Evolutionary conservation across 2,329 filamentous ascomycete genomes (phyloP), one percentile per base, ranked within the genome.

Genomic region (Ilyonectria mors-panacis): DNA sequence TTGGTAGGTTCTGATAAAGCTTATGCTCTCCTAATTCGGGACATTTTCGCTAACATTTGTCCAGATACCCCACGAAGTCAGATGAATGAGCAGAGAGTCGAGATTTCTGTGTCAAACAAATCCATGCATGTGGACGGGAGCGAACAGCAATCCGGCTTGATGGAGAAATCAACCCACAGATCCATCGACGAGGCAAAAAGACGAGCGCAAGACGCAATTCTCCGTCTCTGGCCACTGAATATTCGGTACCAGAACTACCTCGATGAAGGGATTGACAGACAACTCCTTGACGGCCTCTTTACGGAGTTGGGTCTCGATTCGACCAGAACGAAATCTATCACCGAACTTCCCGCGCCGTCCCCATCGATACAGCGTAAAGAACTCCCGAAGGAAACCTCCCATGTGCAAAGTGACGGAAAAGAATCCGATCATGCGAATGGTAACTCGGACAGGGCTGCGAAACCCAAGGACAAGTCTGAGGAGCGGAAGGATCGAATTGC

Each of bases 401-500:
- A 53, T 21, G 44, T 59, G 21, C 37, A 21, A 13, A 55, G n/a
- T 39, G 37, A 48, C 9, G 56, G 28, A 17, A 57, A 44, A 15
- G 15, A 53, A 39, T 2, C 45, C 12, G 58, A 28, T 15, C 45
- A 51, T 12, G n/a, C n/a, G 7, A 47, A 10, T 19, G 33, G 15
- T 45, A 28, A 28, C 50, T 10, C 60, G 47, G 33, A 73, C 72
- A 35, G 72, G 71, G 81, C 85, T 8, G 84, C 91, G 67, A 89
- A 92, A 73, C 86, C 58, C 3, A 73, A 71, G n/a, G 75, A 79
- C 44, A 81, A 79, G 69, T 84, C 87, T 8, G 85, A 92, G 70
- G 90, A 93, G 75, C 87, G 93, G 23, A 93, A 93, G 72, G 92
- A 94, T 70, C 89, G 93, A 47, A 93, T 95, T 66, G 92, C 93